Evolutionary conservation across 768 basidiomycete genomes (phyloP).

Genomic region (Tylopilus vinaceipallidus): DNA sequence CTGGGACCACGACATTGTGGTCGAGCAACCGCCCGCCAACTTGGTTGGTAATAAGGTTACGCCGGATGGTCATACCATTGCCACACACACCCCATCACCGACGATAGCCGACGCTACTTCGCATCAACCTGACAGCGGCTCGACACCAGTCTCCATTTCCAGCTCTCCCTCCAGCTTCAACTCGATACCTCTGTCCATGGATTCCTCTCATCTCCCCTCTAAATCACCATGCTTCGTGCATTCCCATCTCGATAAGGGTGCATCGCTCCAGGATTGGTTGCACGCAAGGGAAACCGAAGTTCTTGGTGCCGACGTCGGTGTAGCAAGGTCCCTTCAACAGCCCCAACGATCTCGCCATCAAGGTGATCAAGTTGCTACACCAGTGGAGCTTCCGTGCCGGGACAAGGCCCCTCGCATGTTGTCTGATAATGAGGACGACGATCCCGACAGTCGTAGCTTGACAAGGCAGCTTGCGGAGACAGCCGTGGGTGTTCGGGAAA

Average conservation of each 20-base stretch:
- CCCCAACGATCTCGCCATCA: constrained; percentile 12
- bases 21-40: constrained; percentile 32
- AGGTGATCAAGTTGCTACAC: constrained; percentile 2
- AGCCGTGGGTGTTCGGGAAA: constrained; percentile 94
- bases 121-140: constrained; percentile 11
- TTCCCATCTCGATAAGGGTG: constrained; percentile 82
- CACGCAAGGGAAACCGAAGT: constrained; percentile 34
- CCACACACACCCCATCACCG: constrained; percentile 22
- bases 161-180: constrained; percentile 31
- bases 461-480: constrained; percentile 96
- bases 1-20: constrained; percentile 36
- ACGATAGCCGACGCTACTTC: constrained; percentile 19
- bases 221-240: constrained; percentile 91
- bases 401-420: constrained; percentile 19
- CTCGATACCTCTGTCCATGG: constrained; percentile 27
- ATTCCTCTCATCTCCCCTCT: constrained; percentile 18
- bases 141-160: constrained; percentile 21
- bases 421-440: constrained; percentile 48
- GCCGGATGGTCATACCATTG: neutral
- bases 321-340: constrained; percentile 48
- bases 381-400: constrained; percentile 14
- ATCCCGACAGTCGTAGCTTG: constrained; percentile 71
- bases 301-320: constrained; percentile 41
- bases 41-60: constrained; percentile 19
- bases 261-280: constrained; percentile 76